These are phyloP conservation scores for Wickerhamomyces chambardii DNA, from an alignment of 805 yeast genomes.

Conservation along the genomic window DNA sequence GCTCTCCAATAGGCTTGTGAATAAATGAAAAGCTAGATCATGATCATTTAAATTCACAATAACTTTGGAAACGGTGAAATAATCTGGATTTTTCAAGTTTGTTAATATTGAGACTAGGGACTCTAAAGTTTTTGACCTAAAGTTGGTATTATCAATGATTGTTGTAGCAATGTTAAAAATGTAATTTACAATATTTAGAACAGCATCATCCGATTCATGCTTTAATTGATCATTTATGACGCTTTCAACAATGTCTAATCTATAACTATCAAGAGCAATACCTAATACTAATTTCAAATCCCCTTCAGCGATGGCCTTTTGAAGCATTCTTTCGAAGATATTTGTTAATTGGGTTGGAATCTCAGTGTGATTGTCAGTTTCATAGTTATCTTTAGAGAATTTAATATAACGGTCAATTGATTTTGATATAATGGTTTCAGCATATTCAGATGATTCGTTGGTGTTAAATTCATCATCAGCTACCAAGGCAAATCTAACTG, in stretches of 20 bases:
- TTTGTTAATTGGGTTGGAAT: conserved; percentile 55
- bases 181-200: conserved; percentile 54
- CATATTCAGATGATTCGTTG: conserved; percentile 71
- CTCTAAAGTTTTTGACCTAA: conserved; percentile 57
- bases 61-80: conserved; percentile 75
- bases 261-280: conserved; percentile 78
- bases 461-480: conserved; percentile 79
- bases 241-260: conserved; percentile 69
- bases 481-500: conserved; percentile 80
- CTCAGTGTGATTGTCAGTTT: conserved; percentile 19
- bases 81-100: conserved; percentile 59
- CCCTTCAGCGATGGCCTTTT: conserved; percentile 61
- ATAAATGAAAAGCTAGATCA: conserved; percentile 57
- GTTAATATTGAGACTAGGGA: conserved; percentile 54
- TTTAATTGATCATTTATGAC: conserved; percentile 35
- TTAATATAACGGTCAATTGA: conserved; percentile 79
- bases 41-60: conserved; percentile 82
- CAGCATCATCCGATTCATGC: conserved; percentile 39
- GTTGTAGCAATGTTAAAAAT: conserved; percentile 67
- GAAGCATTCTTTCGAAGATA: conserved; percentile 82
- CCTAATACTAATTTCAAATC: conserved; percentile 84
- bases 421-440: conserved; percentile 89
- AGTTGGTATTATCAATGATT: conserved; percentile 53
- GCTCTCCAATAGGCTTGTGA: conserved; percentile 43
- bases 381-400: conserved; percentile 44